phyloP scores from a whole-genome alignment of 2,329 filamentous ascomycete species.

The Thelonectria rubi region DNA sequence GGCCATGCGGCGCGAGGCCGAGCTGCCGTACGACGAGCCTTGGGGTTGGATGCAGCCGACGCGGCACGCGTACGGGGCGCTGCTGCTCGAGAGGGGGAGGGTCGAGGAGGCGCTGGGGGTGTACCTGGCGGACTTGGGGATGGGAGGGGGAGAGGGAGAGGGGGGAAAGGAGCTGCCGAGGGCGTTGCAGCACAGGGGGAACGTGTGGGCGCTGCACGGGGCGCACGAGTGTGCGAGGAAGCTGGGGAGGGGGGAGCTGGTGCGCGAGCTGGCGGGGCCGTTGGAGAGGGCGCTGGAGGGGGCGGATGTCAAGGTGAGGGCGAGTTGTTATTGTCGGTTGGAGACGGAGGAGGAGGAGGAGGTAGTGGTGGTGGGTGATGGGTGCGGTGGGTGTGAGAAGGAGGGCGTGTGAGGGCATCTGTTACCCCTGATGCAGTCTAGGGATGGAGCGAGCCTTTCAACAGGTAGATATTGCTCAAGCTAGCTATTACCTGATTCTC shows the following conservation, averaged over 20 bases:
- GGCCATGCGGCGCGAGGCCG: conserved; percentile 68
- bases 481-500: no score
- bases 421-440: no score
- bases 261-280: conserved; percentile 25
- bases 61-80: conserved; percentile 74
- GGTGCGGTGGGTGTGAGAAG: background rate
- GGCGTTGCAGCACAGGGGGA: conserved; percentile 73
- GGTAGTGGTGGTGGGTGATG: background rate
- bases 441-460: no score
- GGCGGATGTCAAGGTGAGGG: conserved; percentile 15
- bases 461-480: no score
- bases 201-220: conserved; percentile 79
- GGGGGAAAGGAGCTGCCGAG: conserved; percentile 61
- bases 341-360: background rate
- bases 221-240: conserved; percentile 74
- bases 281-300: conserved; percentile 1
- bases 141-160: conserved; percentile 50
- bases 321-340: conserved; percentile 17
- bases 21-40: conserved; percentile 74
- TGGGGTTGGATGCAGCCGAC: conserved; percentile 84
- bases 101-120: conserved; percentile 63
- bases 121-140: conserved; percentile 70
- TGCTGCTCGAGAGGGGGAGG: conserved; percentile 72
- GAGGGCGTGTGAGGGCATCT: no score
- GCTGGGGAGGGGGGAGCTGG: conserved; percentile 54